Evolutionary conservation across 1,139 yeast genomes (phyloP), one percentile per base, ranked within the genome.

Genomic region (Hanseniaspora sp.): DNA sequence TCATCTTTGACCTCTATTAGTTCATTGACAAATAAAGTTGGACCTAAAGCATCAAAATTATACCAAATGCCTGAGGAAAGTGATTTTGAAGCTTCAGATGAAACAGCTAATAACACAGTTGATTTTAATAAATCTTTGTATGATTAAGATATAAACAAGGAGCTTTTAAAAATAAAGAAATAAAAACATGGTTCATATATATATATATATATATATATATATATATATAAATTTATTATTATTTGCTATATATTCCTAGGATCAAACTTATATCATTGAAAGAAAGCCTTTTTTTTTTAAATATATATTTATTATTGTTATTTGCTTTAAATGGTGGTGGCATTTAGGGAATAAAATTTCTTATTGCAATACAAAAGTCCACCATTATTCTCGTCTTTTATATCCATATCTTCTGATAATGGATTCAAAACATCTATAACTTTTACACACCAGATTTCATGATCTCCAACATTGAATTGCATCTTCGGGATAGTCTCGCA

Each of bases 401-500:
- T 59, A n/a, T 65, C 65, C 1, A 61, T 46, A 11, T 30, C 18
- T 29, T 30, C 41, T 7, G 17, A 29, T 17, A 23, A 7, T 37
- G 45, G 39, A 3, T 7, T 56, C 28, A 76, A 55, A 5, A 81
- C 75, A 52, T 82, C 82, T 39, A 74, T 65, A 1, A 83, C 86
- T 56, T 75, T 73, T 2, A 85, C 94, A 3, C 86, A 80, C 95
- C 96, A 87, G 2, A 88, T 80, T 64, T 87, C 95, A 66, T 88
- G 96, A 60, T 83, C 86, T 56, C 83, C 87, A 0, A 87, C 80
- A 18, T 68, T 67, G 55, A 85, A 73, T 7, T 77, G 79, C 30
- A 34, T 17, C 11, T 34, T 28, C 40, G 74, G 69, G 43, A 69
- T 69, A 46, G 79, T 77, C 56, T 76, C 71, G 64, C 95, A 86